These are phyloP conservation scores for Saccharomycopsis hybrid DNA, from an alignment of 1,139 yeast genomes.

Conservation along the genomic window DNA sequence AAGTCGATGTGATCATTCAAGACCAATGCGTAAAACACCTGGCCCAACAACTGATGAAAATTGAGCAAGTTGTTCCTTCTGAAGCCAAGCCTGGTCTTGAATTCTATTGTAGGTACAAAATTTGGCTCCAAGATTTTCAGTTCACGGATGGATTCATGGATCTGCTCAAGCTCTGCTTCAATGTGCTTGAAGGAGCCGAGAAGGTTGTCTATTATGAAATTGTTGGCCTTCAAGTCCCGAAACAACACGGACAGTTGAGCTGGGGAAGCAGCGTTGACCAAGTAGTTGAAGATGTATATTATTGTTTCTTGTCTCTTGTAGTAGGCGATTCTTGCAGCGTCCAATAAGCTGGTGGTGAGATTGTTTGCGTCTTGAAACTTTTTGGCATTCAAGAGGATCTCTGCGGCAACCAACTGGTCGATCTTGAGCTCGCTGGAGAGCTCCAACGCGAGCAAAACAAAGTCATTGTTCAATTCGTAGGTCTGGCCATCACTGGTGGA, in stretches of 20 bases:
- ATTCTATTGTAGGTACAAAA: constrained; percentile 37
- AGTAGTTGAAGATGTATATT: constrained; percentile 59
- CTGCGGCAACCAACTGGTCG: constrained; percentile 63
- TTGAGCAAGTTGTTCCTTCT: constrained; percentile 56
- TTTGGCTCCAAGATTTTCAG: constrained; percentile 50
- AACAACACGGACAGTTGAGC: constrained; percentile 25
- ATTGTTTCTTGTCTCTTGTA: constrained; percentile 66
- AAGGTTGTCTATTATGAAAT: constrained; percentile 33
- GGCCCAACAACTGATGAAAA: constrained; percentile 70
- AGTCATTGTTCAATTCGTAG: constrained; percentile 46
- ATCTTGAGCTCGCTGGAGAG: constrained; percentile 61
- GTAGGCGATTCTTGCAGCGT: constrained; percentile 66
- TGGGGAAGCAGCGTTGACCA: constrained; percentile 35
- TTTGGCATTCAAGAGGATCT: constrained; percentile 36
- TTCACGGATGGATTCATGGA: constrained; percentile 62
- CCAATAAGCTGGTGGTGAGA: constrained; percentile 37
- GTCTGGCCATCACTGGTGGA: constrained; percentile 33
- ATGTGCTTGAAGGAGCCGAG: constrained; percentile 50
- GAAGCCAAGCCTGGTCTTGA: constrained; percentile 45
- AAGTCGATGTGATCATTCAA: constrained; percentile 26
- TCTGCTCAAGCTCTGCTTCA: constrained; percentile 46
- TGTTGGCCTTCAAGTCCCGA: constrained; percentile 23
- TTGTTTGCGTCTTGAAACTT: constrained; percentile 36
- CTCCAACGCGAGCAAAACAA: constrained; percentile 41
- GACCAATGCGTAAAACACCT: constrained; percentile 37